A percentile compares a stretch with the other conserved stretches of the same genome.
Conservation (phyloP, 2,329 filamentous ascomycete species). For the Fusarium sp. region DNA sequence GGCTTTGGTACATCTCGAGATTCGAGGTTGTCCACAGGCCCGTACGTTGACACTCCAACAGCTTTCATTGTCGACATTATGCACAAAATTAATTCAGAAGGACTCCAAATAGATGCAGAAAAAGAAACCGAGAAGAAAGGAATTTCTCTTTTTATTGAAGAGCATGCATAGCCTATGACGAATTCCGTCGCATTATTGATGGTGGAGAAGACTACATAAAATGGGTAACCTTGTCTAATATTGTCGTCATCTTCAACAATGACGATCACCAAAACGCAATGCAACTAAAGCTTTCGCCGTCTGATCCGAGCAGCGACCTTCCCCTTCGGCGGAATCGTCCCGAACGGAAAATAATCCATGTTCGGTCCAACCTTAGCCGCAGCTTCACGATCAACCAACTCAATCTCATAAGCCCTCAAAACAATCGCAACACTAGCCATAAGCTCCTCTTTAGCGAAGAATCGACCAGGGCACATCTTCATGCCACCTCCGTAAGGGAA, state of each 20-base stretch:
- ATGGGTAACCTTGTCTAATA: neutral
- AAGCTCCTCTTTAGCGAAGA: conserved; percentile 52
- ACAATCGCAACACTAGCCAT: conserved; percentile 49
- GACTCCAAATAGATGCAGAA: neutral
- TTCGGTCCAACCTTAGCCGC: conserved; percentile 26
- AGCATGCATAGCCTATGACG: too few species aligned
- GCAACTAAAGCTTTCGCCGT: conserved; percentile 7
- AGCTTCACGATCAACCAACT: conserved; percentile 33
- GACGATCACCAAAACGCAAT: neutral
- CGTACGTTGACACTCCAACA: neutral
- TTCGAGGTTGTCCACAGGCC: neutral
- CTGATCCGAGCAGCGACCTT: conserved; percentile 29
- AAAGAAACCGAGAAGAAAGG: neutral
- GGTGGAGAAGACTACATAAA: neutral
- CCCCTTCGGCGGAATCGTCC: conserved; percentile 38
- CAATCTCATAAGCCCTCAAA: conserved; percentile 49
- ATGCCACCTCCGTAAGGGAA: conserved; percentile 52
- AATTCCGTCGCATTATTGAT: too few species aligned
- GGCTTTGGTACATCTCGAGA: neutral
- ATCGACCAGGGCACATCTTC: conserved; percentile 51
- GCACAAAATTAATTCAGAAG: too few species aligned
- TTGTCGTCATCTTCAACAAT: neutral
- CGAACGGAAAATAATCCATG: conserved; percentile 43
- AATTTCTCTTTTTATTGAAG: neutral
- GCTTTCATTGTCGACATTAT: conserved; percentile 1